Evolutionary conservation across 805 yeast genomes (phyloP), one percentile per base, ranked within the genome.

Genomic region (Wickerhamiella dianesei): DNA sequence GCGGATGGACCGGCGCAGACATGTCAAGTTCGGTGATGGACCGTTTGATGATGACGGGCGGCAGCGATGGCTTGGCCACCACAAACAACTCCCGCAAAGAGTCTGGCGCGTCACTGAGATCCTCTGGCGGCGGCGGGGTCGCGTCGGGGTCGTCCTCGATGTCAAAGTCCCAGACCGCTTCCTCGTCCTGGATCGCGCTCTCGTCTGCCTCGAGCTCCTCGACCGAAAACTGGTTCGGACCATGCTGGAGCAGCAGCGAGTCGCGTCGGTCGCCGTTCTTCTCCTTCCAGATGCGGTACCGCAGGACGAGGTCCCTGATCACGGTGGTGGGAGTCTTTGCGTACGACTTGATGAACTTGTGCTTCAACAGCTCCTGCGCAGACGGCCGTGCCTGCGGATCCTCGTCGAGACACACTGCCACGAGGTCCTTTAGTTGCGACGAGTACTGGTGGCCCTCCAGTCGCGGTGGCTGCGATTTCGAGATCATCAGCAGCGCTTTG

Each of bases 401-500:
- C 63, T 94, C 98, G 61, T 94, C 97, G 40, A 92, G 70, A 65
- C 97, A 89, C 42, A 82, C 66, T 0, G 98, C 96, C 45, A 94
- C 79, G 48, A 86, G 76, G 60, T 92, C 97, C 56, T 88, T 92
- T 47, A 92, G 67, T 1, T 73, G 63, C 0, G 82, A 61, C 0
- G 94, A 76, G 61, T 84, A 86, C 50, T 80, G 84, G 45, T 88
- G 69, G 5, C 97, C 97, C 60, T 92, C 98, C 48, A 92, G 68
- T 51, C 98, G 73, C 3, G 98, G 95, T 3, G 99, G 98, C 46
- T 88, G 84, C 54, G 84, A 85, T 54, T 87, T 84, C 0, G 96
- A 84, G 44, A 92, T 87, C 64, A 92, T 68, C 59, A 86, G 88
- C 87, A 92, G 83, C 1, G 96, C 98, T 66, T 95, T 74, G 68